Evolutionary conservation across 257 asterid species (phyloP), one percentile per base, ranked within the genome.

Genomic region (Fraxinus excelsior): DNA sequence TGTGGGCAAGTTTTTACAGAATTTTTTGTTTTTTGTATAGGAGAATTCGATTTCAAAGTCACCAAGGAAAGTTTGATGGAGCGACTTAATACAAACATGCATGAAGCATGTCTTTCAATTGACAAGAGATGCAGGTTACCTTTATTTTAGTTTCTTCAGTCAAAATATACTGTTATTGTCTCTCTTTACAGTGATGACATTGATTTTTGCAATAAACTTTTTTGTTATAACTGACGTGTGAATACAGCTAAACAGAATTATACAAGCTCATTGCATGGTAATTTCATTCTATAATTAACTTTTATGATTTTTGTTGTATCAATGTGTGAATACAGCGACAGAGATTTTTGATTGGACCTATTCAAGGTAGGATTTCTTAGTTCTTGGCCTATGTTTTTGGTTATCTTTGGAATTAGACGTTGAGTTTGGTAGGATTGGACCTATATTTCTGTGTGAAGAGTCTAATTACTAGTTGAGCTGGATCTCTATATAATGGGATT

Each of bases 61-160:
- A 92, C 97, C 0, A 84, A 80, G 78, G 97, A 90, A 87, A 88
- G 96, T 76, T 74, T 94, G 85, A 86, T 62, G 78, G 98, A 94
- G 81, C 82, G 94, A 75, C 90, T 92, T 29, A 87, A 83, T 73
- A 90, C 94, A 26, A 83, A 90, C 75, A 86, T 94, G 91, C 94
- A 86, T 56, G 90, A 90, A 74, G 96, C 95, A 23, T 89, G 97
- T 81, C 92, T 85, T 80, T 82, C 85, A 40, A 87, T 94, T 76
- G 91, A 86, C 81, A 76, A 83, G 71, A 81, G 65, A 62, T 94
- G 98, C 91, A 88, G 94, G 98, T 91, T 71, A 79, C 71, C 56
- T 19, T 29, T 35, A 35, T 44, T 11, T 23, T 21, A 40, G 40
- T 46, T 72, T 76, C 44, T 21, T 53, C 71, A 21, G 11, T 25